Conservation (phyloP, 2,329 filamentous ascomycete species). For the Verruconis gallopava region DNA sequence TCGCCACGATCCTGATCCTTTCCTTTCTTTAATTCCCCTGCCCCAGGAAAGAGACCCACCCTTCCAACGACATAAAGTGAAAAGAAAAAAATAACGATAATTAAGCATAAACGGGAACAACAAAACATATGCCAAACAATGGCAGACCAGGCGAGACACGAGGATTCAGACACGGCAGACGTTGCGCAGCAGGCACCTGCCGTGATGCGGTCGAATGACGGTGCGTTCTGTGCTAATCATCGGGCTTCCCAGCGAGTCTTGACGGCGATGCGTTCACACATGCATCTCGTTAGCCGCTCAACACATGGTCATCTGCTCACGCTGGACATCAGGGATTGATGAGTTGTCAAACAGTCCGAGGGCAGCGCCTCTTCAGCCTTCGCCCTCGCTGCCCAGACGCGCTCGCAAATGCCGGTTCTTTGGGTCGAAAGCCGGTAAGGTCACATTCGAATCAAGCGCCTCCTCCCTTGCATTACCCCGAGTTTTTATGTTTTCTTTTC, state of each 20-base stretch:
- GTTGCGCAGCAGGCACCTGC: neutral
- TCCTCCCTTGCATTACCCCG: neutral
- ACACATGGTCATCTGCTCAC: conserved; percentile 5
- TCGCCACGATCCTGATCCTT: too few species aligned
- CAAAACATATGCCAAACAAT: too few species aligned
- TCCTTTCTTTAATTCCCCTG: too few species aligned
- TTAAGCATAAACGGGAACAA: too few species aligned
- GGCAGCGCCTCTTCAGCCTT: neutral
- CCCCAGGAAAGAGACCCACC: too few species aligned
- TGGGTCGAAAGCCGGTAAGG: neutral
- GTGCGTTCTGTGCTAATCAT: neutral
- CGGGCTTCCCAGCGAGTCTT: too few species aligned
- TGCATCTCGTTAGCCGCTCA: neutral
- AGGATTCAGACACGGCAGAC: too few species aligned
- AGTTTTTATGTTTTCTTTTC: conserved; percentile 2
- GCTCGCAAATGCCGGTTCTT: conserved; percentile 1
- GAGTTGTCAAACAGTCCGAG: conserved; percentile 3
- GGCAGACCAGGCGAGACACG: too few species aligned
- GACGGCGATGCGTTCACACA: neutral
- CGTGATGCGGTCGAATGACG: neutral
- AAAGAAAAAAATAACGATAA: too few species aligned
- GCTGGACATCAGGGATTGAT: neutral
- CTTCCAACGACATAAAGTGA: too few species aligned
- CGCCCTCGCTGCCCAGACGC: neutral
- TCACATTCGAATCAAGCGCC: neutral